Base-by-base conservation (phyloP, 352 stramenopile species). In the Peronospora belbahrii region DNA sequence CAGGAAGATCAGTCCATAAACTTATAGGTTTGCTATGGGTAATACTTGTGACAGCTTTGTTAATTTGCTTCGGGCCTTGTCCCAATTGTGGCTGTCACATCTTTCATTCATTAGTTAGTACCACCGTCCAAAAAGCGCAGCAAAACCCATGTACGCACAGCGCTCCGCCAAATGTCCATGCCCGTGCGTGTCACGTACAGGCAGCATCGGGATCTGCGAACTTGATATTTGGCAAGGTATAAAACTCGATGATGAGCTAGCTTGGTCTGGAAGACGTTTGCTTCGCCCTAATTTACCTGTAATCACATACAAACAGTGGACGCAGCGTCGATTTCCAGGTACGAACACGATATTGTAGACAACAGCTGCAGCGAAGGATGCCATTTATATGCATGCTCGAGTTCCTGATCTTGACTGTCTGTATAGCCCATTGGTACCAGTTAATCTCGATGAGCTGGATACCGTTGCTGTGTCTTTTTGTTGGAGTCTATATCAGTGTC, bases 211-310 rank as follows among this genome's bases (percentile, higher is more conserved):
- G 1, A 56, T 83, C 31, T 81, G 73, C 19, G 70, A 60, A 14
- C 60, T 82, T 18, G 61, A 70, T 44, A 56, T 81, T 24, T 85
- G 73, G 73, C 55, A 71, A 17, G 70, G 73, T 37, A 83, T 70
- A 39, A 72, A 47, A 15, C 52, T 83, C 8, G 73, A 85, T 40
- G 27, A 25, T 5, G 37, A 59, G 4, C 52, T 54, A 1, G 48
- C 27, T 22, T 13, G 27, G 23, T 60, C 52, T 4, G 37, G 38
- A 11, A 23, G 43, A 46, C 52, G 51, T 0, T 32, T 84, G 52
- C 53, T 84, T 54, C 65, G 56, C 6, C 65, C 64, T 5, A 24
- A 64, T 19, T 36, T 83, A 28, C 68, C 56, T 1, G 55, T 77
- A 19, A 53, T 73, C 48, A 83, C 76, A 45, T 66, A 62, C 62